phyloP scores from a whole-genome alignment of 73 alveolate species.

The Uronychia binucleata region DNA sequence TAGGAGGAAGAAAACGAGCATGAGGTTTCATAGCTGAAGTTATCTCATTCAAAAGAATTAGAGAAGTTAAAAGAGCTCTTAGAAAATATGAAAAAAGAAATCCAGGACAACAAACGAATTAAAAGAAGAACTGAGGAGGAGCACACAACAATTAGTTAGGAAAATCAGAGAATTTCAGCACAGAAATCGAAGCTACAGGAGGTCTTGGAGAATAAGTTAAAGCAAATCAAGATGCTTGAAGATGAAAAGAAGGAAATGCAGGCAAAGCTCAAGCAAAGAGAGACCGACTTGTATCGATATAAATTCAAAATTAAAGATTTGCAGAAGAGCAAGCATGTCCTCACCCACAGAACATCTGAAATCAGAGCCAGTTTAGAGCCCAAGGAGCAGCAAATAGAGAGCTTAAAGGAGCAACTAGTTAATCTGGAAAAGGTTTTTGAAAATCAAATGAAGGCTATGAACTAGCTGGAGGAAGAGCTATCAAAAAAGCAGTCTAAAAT shows the following conservation, averaged over 20 bases:
- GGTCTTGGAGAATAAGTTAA: conserved; percentile 57
- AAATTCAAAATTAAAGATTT: conserved; percentile 79
- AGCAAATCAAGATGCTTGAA: conserved; percentile 52
- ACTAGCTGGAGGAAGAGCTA: conserved; percentile 59
- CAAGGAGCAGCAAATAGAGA: conserved; percentile 71
- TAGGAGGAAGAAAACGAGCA: conserved; percentile 80
- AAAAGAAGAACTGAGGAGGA: conserved; percentile 55
- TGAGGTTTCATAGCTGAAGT: conserved; percentile 34
- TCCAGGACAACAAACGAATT: conserved; percentile 35
- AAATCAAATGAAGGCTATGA: conserved; percentile 29
- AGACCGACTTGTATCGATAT: conserved; percentile 70
- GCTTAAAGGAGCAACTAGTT: conserved; percentile 68
- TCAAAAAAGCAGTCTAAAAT: conserved; percentile 55
- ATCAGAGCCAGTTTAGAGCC: conserved; percentile 79
- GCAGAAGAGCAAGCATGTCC: conserved; percentile 80
- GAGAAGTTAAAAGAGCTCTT: conserved; percentile 56
- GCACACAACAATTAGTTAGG: conserved; percentile 37
- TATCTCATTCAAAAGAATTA: conserved; percentile 34
- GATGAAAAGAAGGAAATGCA: conserved; percentile 72
- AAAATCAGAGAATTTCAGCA: conserved; percentile 38
- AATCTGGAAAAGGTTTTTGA: conserved; percentile 55
- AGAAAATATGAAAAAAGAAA: conserved; percentile 43
- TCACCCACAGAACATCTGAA: conserved; percentile 75
- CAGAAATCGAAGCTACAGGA: conserved; percentile 52
- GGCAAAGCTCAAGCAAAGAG: conserved; percentile 73